Base-by-base conservation (phyloP, 768 basidiomycete genomes). In the Scleroderma bovista region DNA sequence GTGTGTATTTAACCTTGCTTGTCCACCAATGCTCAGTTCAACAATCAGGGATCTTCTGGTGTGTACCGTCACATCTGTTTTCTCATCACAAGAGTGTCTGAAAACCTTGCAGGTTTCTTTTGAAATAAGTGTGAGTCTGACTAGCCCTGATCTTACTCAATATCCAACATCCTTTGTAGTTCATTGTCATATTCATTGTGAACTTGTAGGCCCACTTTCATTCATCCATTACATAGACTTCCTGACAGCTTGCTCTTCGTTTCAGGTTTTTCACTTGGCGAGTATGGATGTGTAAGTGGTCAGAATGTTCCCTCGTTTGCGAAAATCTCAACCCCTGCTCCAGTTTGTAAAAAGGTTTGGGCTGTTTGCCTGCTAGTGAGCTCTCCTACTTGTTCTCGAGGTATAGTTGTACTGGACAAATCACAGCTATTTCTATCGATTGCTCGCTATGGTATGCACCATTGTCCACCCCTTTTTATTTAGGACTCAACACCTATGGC, bases 251-350 rank as follows among this genome's bases (percentile, higher is more conserved):
- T 29, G 26, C 26, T 29, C 26, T 9, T 9, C 26, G 26, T 29
- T 20, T 13, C 31, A 53, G 52, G 23, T 50, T 13, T n/a, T 53
- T 50, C 33, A 46, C 43, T 10, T 53, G 48, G 52, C 52, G 52
- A 13, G 29, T 45, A 20, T 41, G 43, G 44, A 32, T n/a, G 36
- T 22, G 52, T 53, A 32, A 50, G 48, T 32, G 37, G 34, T 26
- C 29, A 3, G 17, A 19, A 33, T 2, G 26, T 16, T 34, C 17
- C 5, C 10, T 22, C 32, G 12, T 15, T 23, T 20, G 3, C 22
- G 8, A 15, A 7, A 43, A 15, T 11, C 15, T 23, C 22, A n/a
- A 2, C 34, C 13, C 13, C 47, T 47, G 16, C 11, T 31, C 29
- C 40, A 48, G 47, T 41, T n/a, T 40, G 17, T 12, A 32, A 41